These are phyloP conservation scores for Chenopodium suecicum DNA, from an alignment of 148 eudicot species.

Conservation along the genomic window DNA sequence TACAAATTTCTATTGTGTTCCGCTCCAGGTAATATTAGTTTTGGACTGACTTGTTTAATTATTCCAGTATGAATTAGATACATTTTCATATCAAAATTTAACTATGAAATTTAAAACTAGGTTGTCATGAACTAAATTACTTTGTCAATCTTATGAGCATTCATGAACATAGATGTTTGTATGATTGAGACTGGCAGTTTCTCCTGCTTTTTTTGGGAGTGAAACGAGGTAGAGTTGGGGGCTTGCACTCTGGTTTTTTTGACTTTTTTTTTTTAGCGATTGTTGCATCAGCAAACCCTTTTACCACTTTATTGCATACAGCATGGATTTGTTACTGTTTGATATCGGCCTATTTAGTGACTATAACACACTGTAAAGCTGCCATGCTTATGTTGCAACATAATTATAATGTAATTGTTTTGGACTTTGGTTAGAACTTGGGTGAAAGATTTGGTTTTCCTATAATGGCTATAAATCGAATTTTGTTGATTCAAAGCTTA, in stretches of 20 bases:
- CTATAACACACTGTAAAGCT: too few species aligned
- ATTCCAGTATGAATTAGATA: background rate
- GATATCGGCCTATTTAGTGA: too few species aligned
- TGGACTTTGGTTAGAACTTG: too few species aligned
- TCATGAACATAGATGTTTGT: background rate
- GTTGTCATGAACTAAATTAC: background rate
- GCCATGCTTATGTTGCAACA: too few species aligned
- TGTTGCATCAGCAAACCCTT: background rate
- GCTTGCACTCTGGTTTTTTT: background rate
- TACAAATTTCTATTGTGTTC: conserved; percentile 73
- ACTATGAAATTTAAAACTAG: background rate
- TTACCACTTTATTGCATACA: too few species aligned
- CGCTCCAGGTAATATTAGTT: conserved; percentile 67
- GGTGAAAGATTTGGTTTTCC: too few species aligned
- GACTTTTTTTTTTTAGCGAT: background rate
- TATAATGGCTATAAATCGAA: too few species aligned
- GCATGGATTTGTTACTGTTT: too few species aligned
- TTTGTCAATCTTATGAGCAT: background rate
- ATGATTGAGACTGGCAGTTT: background rate
- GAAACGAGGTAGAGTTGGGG: background rate
- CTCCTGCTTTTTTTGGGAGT: background rate
- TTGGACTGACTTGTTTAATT: conserved; percentile 6
- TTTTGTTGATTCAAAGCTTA: too few species aligned
- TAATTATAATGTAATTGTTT: too few species aligned
- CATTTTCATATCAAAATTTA: background rate